phyloP scores from a whole-genome alignment of 768 basidiomycete species.

The Pulveroboletus frians region DNA sequence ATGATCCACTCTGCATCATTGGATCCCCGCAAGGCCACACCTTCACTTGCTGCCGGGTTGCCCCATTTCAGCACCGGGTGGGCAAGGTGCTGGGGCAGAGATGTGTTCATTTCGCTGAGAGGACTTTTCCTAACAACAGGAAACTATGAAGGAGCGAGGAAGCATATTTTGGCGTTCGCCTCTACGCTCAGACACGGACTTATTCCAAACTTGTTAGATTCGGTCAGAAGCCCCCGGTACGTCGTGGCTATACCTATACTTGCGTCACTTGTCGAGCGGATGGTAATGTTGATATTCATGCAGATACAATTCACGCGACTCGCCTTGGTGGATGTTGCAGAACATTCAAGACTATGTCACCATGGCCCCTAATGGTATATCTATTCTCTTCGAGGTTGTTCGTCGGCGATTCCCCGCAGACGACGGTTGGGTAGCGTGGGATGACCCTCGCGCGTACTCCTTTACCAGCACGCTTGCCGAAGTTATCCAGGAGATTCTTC shows the following conservation, averaged over 20 bases:
- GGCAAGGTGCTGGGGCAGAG: slow-evolving; percentile 97
- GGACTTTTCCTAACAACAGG: slow-evolving; percentile 94
- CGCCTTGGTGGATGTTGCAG: slow-evolving; percentile 99
- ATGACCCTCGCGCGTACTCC: slow-evolving; percentile 78
- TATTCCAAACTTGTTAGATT: slow-evolving; percentile 94
- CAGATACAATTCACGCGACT: slow-evolving; percentile 94
- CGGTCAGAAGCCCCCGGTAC: slow-evolving; percentile 75
- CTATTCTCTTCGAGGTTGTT: slow-evolving; percentile 74
- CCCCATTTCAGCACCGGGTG: slow-evolving; percentile 92
- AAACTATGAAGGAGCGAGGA: slow-evolving; percentile 76
- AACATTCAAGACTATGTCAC: slow-evolving; percentile 92
- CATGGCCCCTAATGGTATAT: slow-evolving; percentile 78
- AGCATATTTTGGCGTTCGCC: slow-evolving; percentile 89
- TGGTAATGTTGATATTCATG: background rate
- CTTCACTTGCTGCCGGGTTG: slow-evolving; percentile 89
- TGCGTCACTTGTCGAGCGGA: background rate
- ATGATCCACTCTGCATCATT: slow-evolving; percentile 87
- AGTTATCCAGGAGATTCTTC: slow-evolving; percentile 92
- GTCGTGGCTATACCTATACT: slow-evolving; percentile 9
- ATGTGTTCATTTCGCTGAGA: slow-evolving; percentile 88
- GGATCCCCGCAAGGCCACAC: slow-evolving; percentile 59
- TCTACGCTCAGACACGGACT: slow-evolving; percentile 93
- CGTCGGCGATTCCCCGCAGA: slow-evolving; percentile 93
- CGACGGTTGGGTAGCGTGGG: slow-evolving; percentile 90
- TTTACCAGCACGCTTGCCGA: slow-evolving; percentile 86